phyloP scores from a whole-genome alignment of 306 rosid species.

The Quillaja saponaria region DNA sequence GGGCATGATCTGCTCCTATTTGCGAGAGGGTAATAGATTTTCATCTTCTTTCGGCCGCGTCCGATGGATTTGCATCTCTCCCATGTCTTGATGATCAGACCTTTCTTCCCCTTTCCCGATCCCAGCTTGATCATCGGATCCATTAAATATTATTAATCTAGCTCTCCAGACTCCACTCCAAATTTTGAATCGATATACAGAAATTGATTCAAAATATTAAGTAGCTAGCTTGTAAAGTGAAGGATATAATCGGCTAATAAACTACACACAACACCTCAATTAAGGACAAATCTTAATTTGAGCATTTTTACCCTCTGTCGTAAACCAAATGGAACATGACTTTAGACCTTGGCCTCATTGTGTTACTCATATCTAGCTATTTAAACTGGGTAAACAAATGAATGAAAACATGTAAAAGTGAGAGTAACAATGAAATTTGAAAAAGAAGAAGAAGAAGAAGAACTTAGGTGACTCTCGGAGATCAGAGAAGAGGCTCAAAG shows the following conservation, averaged over 20 bases:
- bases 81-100: constrained; percentile 71
- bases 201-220: background rate
- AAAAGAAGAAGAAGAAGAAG: background rate
- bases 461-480: constrained; percentile 18
- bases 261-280: constrained; percentile 1
- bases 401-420: constrained; percentile 11
- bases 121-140: constrained; percentile 2
- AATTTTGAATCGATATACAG: too few relatives aligned
- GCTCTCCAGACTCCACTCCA: too few relatives aligned
- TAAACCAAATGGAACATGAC: constrained; percentile 61
- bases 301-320: constrained; percentile 79
- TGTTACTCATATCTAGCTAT: constrained; percentile 55
- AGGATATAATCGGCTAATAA: constrained; percentile 11
- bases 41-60: constrained; percentile 28
- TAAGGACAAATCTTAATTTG: too few relatives aligned
- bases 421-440: too few relatives aligned
- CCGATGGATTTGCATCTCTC: constrained; percentile 84
- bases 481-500: constrained; percentile 15
- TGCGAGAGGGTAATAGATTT: background rate
- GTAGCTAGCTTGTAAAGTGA: too few relatives aligned
- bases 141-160: constrained; percentile 16
- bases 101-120: constrained; percentile 44
- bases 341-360: constrained; percentile 69
- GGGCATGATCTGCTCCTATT: constrained; percentile 64
- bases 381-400: background rate